Base-by-base conservation (phyloP, 2,329 filamentous ascomycete species). In the Pestalotiopsis sp. region DNA sequence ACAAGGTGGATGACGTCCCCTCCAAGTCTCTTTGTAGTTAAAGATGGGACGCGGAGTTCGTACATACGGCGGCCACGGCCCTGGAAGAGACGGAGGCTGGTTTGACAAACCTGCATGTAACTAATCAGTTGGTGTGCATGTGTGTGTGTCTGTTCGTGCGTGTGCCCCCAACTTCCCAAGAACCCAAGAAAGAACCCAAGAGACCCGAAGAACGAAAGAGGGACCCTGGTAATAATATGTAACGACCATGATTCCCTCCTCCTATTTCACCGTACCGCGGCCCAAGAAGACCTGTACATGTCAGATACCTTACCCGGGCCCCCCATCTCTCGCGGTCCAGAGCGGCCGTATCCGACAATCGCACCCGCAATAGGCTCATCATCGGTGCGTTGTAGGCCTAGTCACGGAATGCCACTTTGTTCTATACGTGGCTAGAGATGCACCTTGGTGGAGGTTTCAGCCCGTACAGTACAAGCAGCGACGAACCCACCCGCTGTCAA, bases 1-100 rank as follows among this genome's bases (percentile, higher is more conserved):
- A 27, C 61, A 38, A 56, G 52, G 52, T 59, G 58, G 65, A 66
- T 66, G 65, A 66, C 65, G 65, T 66, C 36, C 65, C 65, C 65
- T 60, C 65, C 65, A 60, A 60, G 36, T 66, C 56, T 31, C 65
- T 60, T 59, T 66, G 65, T 66, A 49, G 52, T 45, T 63, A 13
- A 59, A 60, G 27, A 27, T 13, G 64, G 31, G 20, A 41, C 38
- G 52, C 41, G 63, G 45, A 56, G 60, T 23, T 36, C 31, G 31
- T 36, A 36, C 31, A 36, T 9, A 36, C 31, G 31, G 31, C 31
- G 31, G 31, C 31, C 31, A 36, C 31, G 31, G 31, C 31, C 31
- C 31, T 36, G 31, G 31, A 36, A 36, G 31, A 45, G 27, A 45
- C 57, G 41, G 27, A 17, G 31, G 59, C 27, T 40, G 59, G 59